Conservation (phyloP, 306 rosid species). For the Carpinus fangiana region DNA sequence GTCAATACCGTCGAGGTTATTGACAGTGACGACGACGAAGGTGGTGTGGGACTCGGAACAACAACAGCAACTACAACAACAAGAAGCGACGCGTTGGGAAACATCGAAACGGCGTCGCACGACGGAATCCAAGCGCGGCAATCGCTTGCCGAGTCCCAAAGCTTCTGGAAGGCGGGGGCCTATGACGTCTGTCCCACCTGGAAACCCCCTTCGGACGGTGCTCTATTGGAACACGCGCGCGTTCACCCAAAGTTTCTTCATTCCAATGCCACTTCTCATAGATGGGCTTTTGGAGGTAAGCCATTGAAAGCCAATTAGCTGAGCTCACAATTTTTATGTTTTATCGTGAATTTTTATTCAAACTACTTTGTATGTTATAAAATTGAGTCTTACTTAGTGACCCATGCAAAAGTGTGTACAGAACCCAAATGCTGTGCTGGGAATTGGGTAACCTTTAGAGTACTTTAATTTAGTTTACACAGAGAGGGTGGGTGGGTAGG, state of each 20-base stretch:
- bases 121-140: background rate
- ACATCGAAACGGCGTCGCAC: slow-evolving; percentile 10
- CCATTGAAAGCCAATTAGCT: slow-evolving; percentile 1
- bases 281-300: slow-evolving; percentile 97
- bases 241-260: slow-evolving; percentile 98
- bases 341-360: background rate
- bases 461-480: background rate
- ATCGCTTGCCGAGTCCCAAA: slow-evolving; percentile 29
- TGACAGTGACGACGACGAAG: slow-evolving; percentile 43
- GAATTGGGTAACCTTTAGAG: background rate
- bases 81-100: slow-evolving; percentile 10
- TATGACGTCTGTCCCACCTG: slow-evolving; percentile 42
- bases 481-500: no score
- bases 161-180: slow-evolving; percentile 94
- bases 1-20: slow-evolving; percentile 28
- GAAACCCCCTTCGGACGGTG: slow-evolving; percentile 33
- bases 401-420: background rate
- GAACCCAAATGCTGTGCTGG: background rate
- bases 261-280: slow-evolving; percentile 96
- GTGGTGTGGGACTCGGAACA: slow-evolving; percentile 15
- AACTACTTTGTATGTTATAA: background rate
- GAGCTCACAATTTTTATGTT: background rate
- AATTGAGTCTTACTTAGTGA: background rate
- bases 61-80: background rate
- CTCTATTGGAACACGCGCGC: slow-evolving; percentile 78